Evolutionary conservation across 176 grass and related monocot species (phyloP).

Genomic region (Ensete ventricosum): DNA sequence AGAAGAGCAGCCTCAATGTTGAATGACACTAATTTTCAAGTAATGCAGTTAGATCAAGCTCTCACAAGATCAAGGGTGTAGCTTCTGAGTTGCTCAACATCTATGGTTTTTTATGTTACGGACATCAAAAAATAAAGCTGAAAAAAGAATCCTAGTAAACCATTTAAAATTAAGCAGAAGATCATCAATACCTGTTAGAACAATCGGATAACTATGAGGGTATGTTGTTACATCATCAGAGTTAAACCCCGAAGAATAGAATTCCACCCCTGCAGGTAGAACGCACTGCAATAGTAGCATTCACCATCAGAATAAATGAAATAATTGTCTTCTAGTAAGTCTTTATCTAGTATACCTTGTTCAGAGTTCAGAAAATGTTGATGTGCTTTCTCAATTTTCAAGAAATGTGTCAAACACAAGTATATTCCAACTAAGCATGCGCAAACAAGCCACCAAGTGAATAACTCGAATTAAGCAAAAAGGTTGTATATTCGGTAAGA

Average conservation of each 20-base stretch:
- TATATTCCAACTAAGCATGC: neutral
- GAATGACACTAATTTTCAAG: too few relatives aligned
- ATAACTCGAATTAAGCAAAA: too few relatives aligned
- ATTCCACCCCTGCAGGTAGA: slow-evolving; percentile 93
- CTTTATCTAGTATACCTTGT: neutral
- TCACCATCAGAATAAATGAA: slow-evolving; percentile 13
- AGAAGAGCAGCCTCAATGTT: too few relatives aligned
- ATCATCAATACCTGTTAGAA: slow-evolving; percentile 76
- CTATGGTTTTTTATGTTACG: too few relatives aligned
- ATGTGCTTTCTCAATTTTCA: neutral
- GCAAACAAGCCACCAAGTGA: too few relatives aligned
- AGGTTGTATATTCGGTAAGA: too few relatives aligned
- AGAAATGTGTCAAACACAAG: neutral
- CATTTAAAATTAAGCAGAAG: neutral
- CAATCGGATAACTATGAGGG: slow-evolving; percentile 91
- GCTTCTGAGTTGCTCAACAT: too few relatives aligned
- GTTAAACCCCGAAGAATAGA: slow-evolving; percentile 79
- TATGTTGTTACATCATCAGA: slow-evolving; percentile 56
- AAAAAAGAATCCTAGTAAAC: neutral
- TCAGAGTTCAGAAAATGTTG: neutral
- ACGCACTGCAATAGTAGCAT: slow-evolving; percentile 71
- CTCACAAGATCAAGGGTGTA: too few relatives aligned
- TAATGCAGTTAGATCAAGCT: too few relatives aligned
- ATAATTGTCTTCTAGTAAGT: neutral
- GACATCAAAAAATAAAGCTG: neutral